These are phyloP conservation scores for Solanum hybrid DNA, from an alignment of 305 asterid species.

Conservation along the genomic window DNA sequence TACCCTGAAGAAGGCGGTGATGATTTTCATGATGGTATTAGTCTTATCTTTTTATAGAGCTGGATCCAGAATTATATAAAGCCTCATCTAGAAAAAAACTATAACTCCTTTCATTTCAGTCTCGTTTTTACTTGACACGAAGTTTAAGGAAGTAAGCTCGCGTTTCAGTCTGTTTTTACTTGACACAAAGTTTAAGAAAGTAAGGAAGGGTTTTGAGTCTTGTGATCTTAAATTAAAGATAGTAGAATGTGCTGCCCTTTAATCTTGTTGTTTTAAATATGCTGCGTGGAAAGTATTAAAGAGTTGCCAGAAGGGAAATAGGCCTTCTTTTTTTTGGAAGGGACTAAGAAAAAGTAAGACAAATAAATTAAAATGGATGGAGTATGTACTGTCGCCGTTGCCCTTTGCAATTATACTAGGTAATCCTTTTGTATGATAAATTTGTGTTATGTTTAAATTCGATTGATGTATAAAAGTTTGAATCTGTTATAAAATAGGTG, in stretches of 20 bases:
- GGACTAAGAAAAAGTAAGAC: not conserved
- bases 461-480: not conserved
- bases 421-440: not conserved
- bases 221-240: not conserved
- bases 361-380: not conserved
- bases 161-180: not conserved
- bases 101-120: not conserved
- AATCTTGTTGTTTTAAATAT: not conserved
- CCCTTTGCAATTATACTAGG: not conserved
- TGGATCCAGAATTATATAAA: not conserved
- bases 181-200: not conserved
- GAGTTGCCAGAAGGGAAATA: not conserved
- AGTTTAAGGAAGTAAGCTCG: not conserved
- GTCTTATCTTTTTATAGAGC: not conserved
- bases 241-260: not conserved
- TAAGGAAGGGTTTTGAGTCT: not conserved
- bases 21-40: slow-evolving; percentile 55
- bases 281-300: not conserved
- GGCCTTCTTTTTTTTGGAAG: not conserved
- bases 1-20: slow-evolving; percentile 45
- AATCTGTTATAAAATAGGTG: slow-evolving; percentile 12
- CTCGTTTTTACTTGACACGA: not conserved
- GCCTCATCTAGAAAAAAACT: not conserved
- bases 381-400: not conserved
- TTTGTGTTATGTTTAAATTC: not conserved